phyloP scores from a whole-genome alignment of 2,329 filamentous ascomycete species.

The Thelonectria blattea region DNA sequence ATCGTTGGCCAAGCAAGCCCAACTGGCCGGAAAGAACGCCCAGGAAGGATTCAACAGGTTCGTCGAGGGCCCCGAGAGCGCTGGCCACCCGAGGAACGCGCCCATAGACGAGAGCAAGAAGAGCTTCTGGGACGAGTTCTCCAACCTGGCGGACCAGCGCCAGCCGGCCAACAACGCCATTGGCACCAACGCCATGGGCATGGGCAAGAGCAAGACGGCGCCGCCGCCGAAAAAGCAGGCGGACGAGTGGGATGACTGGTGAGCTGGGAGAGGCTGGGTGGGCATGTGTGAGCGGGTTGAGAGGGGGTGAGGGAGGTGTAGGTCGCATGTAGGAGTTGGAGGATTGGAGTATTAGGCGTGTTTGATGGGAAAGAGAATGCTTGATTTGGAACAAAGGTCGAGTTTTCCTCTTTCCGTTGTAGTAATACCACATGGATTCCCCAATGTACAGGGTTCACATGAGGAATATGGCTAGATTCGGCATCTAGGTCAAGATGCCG shows the following conservation, averaged over 20 bases:
- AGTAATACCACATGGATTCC: conserved; percentile 22
- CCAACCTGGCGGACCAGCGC: conserved; percentile 67
- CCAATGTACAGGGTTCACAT: not conserved
- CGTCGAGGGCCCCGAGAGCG: conserved; percentile 72
- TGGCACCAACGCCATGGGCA: conserved; percentile 66
- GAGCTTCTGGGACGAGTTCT: conserved; percentile 93
- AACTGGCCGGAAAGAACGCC: conserved; percentile 74
- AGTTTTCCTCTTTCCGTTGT: conserved; percentile 13
- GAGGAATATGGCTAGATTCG: conserved; percentile 9
- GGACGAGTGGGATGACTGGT: conserved; percentile 72
- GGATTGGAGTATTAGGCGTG: conserved; percentile 40
- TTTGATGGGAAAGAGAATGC: conserved; percentile 28
- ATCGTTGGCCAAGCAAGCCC: conserved; percentile 70
- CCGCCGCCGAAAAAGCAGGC: conserved; percentile 50
- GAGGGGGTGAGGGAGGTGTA: not conserved
- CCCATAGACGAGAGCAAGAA: conserved; percentile 70
- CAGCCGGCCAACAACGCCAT: conserved; percentile 56
- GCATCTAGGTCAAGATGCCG: conserved; percentile 15
- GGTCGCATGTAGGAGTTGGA: conserved; percentile 33
- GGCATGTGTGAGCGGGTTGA: conserved; percentile 9
- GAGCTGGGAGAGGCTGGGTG: conserved; percentile 29
- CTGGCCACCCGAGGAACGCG: conserved; percentile 42
- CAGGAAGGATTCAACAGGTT: conserved; percentile 84
- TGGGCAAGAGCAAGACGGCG: conserved; percentile 49
- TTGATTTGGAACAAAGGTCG: conserved; percentile 18